Percentiles rank a stretch among this genome's conserved stretches.
Evolutionary conservation across 169 alveolate genomes (phyloP).

Genomic region (Cryptosporidium tyzzeri): DNA sequence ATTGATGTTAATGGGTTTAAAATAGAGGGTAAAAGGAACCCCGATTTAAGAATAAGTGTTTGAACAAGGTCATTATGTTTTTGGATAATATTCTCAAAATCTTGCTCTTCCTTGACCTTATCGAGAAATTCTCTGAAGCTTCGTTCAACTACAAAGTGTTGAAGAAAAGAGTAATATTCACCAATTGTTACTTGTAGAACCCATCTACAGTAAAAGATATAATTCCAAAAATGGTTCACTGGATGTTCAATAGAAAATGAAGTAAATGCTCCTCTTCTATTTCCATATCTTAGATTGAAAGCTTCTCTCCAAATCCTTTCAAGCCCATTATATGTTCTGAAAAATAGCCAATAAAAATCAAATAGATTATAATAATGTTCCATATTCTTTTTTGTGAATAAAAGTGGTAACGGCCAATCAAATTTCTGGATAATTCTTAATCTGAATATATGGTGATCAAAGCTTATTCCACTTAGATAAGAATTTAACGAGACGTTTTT

Average conservation of each 20-base stretch:
- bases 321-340: constrained; percentile 37
- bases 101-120: constrained; percentile 9
- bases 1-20: constrained; percentile 47
- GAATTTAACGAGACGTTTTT: constrained; percentile 7
- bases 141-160: constrained; percentile 14
- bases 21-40: constrained; percentile 38
- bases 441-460: constrained; percentile 38
- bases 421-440: constrained; percentile 30
- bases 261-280: constrained; percentile 5
- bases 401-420: constrained; percentile 40
- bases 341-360: constrained; percentile 53
- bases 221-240: constrained; percentile 40
- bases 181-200: constrained; percentile 48
- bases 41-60: constrained; percentile 20
- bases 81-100: constrained; percentile 34
- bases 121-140: constrained; percentile 6
- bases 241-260: not conserved
- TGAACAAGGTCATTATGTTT: constrained; percentile 57
- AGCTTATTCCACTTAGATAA: constrained; percentile 24
- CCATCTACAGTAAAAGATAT: constrained; percentile 69
- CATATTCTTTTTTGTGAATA: constrained; percentile 64
- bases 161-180: constrained; percentile 47
- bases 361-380: constrained; percentile 63
- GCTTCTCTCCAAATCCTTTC: constrained; percentile 54
- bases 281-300: constrained; percentile 52